Evolutionary conservation across 192 early-diverging fungal genomes (phyloP).

Genomic region (Thamnidium elegans): DNA sequence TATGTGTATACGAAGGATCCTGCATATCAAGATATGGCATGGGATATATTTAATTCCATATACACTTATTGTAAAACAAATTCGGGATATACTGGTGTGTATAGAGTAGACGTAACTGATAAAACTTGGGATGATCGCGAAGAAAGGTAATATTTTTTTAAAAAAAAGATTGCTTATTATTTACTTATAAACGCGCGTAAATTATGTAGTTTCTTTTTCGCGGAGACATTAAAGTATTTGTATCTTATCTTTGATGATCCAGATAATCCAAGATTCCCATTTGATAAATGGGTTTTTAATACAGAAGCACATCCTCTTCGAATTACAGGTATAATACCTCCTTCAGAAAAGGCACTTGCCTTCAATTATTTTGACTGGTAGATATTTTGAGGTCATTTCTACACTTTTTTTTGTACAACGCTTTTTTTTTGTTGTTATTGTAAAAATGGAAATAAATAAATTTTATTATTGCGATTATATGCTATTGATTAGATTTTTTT

Average conservation of each 20-base stretch:
- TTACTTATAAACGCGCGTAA: background rate
- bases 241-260: slow-evolving; percentile 79
- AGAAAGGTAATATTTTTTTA: slow-evolving; percentile 45
- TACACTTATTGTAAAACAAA: slow-evolving; percentile 45
- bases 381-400: too few species aligned
- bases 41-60: slow-evolving; percentile 57
- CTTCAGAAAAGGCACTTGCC: background rate
- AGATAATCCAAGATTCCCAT: slow-evolving; percentile 47
- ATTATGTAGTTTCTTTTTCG: slow-evolving; percentile 75
- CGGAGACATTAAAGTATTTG: slow-evolving; percentile 95
- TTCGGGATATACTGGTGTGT: slow-evolving; percentile 49
- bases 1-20: slow-evolving; percentile 69
- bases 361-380: too few species aligned
- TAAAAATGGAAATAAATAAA: background rate
- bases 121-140: slow-evolving; percentile 42
- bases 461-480: background rate
- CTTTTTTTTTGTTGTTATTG: slow-evolving; percentile 1
- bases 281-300: slow-evolving; percentile 88
- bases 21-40: slow-evolving; percentile 64
- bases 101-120: slow-evolving; percentile 30
- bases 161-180: background rate
- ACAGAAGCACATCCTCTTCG: slow-evolving; percentile 91
- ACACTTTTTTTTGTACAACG: too few species aligned
- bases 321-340: slow-evolving; percentile 25
- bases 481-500: background rate